phyloP scores from a whole-genome alignment of 306 rosid genomes.

The Macrotyloma uniflorum region DNA sequence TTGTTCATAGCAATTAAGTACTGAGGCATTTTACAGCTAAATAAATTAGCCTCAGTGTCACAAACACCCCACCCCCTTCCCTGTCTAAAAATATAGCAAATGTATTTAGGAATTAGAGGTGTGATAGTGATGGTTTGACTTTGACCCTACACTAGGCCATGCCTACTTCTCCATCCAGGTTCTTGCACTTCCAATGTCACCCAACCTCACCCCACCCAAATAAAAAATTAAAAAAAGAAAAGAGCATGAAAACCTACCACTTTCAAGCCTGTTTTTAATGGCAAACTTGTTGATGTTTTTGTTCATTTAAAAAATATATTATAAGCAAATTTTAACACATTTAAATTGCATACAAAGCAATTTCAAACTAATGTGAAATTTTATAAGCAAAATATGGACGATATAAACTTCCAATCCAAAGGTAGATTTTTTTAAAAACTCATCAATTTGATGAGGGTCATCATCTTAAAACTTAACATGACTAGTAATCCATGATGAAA shows the following conservation, averaged over 20 bases:
- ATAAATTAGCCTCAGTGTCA: constrained; percentile 7
- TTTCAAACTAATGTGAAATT: not conserved
- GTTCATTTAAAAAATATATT: not conserved
- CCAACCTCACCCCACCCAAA: not conserved
- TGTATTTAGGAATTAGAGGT: not conserved
- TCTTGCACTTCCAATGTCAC: constrained; percentile 10
- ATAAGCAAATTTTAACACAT: not conserved
- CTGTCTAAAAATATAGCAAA: not conserved
- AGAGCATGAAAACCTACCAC: not conserved
- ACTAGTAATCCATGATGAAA: constrained; percentile 1
- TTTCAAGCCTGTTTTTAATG: not conserved
- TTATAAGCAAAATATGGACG: not conserved
- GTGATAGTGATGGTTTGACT: not conserved
- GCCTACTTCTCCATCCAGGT: not conserved
- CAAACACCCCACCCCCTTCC: not conserved
- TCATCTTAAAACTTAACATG: not conserved
- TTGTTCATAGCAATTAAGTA: not conserved
- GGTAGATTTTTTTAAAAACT: constrained; percentile 1
- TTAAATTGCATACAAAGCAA: not conserved
- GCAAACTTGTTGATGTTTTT: not conserved
- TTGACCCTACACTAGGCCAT: not conserved
- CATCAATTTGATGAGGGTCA: constrained; percentile 14
- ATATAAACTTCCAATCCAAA: constrained; percentile 8
- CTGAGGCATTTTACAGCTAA: not conserved
- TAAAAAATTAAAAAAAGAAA: not conserved